Base-by-base conservation (phyloP, 441 rosid genomes). In the Gossypium davidsonii region DNA sequence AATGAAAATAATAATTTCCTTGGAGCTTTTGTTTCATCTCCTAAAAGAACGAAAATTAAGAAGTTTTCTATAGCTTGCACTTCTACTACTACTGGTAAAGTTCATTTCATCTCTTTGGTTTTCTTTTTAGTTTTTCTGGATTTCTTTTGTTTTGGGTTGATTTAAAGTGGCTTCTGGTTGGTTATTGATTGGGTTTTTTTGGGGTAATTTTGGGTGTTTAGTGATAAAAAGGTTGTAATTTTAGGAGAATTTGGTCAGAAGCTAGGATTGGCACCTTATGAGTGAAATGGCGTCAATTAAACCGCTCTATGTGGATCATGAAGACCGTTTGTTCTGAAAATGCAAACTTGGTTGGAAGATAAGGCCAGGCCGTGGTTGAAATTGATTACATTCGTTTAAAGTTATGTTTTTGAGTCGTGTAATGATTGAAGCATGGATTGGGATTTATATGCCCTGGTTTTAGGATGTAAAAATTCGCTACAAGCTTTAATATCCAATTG, bases 11-110 rank as follows among this genome's bases (percentile, higher is more conserved):
- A 42, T 72, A 67, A 77, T 34, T 44, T 76, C 71, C 76, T 48
- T 77, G 85, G 81, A 34, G 73, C 78, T 55, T 72, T 81, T 23
- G 48, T 63, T 71, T 66, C 77, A 69, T 74, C 84, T 65, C 76
- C 77, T 14, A 78, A 25, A 70, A 74, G 62, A 59, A 71, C 74
- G 11, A 77, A 31, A 67, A 51, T 26, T 51, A 31, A 58, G 44
- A 82, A 73, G 68, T 62, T 86, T 57, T 26, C 76, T 18, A 61
- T 83, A 0, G 65, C 87, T 60, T 84, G 87, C 78, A 81, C 90
- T 62, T 73, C 89, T 58, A 79, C 89, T 69, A 72, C 83, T 15
- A 61, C 85, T 80, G 71, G 71, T 73, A 56, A 56, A 55, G 64
- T 21, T 66, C 68, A 10, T 18, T 21, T 48, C 34, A 58, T 44